These are phyloP conservation scores for Phylloporus arenicola DNA, from an alignment of 768 basidiomycete species.

Conservation along the genomic window DNA sequence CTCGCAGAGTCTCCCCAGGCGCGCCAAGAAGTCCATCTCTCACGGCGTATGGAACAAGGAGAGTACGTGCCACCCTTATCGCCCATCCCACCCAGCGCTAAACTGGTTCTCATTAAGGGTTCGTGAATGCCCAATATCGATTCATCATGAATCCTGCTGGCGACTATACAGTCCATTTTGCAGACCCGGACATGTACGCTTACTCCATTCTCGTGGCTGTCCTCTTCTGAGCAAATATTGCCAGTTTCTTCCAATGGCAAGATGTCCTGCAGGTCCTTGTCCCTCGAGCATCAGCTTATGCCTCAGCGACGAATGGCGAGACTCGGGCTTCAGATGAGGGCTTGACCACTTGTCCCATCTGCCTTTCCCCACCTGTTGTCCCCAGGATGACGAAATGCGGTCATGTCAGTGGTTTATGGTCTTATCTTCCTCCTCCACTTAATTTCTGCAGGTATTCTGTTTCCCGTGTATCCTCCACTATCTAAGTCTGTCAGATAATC, in stretches of 20 bases:
- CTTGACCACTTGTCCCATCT: constrained; percentile 85
- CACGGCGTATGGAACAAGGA: constrained; percentile 85
- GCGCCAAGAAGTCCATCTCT: constrained; percentile 65
- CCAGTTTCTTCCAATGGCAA: constrained; percentile 86
- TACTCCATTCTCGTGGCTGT: background rate
- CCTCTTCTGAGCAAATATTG: background rate
- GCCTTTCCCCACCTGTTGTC: constrained; percentile 83
- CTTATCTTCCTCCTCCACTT: constrained; percentile 6
- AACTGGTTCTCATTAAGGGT: constrained; percentile 49
- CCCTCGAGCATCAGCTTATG: constrained; percentile 72
- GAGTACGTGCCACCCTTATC: constrained; percentile 52
- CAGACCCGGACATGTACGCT: constrained; percentile 92
- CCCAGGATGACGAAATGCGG: constrained; percentile 97
- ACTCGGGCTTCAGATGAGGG: constrained; percentile 47
- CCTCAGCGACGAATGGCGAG: constrained; percentile 52
- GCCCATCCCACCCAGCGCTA: constrained; percentile 11
- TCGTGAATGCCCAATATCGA: constrained; percentile 93
- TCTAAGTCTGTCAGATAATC: constrained; percentile 72
- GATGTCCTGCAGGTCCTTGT: constrained; percentile 94
- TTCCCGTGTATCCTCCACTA: constrained; percentile 93
- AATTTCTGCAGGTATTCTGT: constrained; percentile 71
- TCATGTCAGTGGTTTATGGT: constrained; percentile 61
- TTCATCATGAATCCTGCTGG: constrained; percentile 93
- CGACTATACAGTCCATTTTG: constrained; percentile 92
- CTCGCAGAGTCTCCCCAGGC: constrained; percentile 57